Evolutionary conservation across 257 asterid species (phyloP).

Genomic region (Solanum ossicruentum): DNA sequence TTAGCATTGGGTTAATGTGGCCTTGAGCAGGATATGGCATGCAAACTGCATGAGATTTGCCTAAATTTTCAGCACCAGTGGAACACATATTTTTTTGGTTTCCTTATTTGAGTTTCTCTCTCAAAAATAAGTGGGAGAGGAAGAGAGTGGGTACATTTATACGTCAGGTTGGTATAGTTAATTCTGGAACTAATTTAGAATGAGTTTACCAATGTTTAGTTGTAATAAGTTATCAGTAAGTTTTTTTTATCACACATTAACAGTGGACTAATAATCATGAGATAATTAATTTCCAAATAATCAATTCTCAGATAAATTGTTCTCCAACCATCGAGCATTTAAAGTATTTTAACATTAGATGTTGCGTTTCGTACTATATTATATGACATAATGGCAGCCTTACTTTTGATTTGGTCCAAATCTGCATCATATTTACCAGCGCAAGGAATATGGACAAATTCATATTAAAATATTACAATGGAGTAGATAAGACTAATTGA

Average conservation of each 20-base stretch:
- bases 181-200: no score
- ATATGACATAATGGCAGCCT: neutral
- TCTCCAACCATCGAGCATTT: neutral
- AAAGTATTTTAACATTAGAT: neutral
- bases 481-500: no score
- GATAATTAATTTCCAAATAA: no score
- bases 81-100: neutral
- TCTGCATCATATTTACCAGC: neutral
- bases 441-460: neutral
- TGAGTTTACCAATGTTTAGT: no score
- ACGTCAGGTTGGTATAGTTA: neutral
- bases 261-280: no score
- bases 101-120: neutral
- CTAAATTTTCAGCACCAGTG: neutral
- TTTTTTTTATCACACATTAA: no score
- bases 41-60: conserved; percentile 4
- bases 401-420: neutral
- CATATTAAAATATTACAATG: neutral
- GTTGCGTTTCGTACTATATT: neutral
- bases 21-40: conserved; percentile 9
- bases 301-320: no score
- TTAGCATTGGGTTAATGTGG: conserved; percentile 4
- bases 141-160: neutral
- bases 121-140: neutral
- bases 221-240: no score